These are phyloP conservation scores for Calocybe cyanea DNA, from an alignment of 768 basidiomycete genomes.

Conservation along the genomic window DNA sequence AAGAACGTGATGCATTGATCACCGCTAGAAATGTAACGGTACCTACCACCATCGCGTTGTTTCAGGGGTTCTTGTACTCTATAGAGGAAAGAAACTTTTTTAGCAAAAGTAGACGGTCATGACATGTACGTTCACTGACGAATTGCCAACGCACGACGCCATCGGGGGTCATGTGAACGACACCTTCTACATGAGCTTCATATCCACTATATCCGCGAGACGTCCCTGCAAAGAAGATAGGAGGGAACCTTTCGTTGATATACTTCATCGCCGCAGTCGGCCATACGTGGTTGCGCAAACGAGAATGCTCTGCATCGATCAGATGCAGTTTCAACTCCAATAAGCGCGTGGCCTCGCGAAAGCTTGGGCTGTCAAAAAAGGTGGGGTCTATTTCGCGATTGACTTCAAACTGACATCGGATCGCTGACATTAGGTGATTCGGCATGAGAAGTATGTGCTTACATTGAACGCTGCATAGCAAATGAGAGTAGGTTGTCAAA, in stretches of 20 bases:
- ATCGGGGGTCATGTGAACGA: slow-evolving; percentile 44
- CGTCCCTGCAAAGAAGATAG: slow-evolving; percentile 43
- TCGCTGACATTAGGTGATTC: slow-evolving; percentile 18
- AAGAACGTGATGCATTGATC: not conserved
- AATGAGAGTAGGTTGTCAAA: not conserved
- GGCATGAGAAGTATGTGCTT: slow-evolving; percentile 11
- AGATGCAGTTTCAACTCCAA: slow-evolving; percentile 54
- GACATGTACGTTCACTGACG: slow-evolving; percentile 34
- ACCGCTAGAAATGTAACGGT: not conserved
- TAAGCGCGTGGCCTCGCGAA: slow-evolving; percentile 63
- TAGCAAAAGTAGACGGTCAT: no score
- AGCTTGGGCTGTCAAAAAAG: slow-evolving; percentile 52
- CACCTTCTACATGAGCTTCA: slow-evolving; percentile 45
- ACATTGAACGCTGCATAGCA: slow-evolving; percentile 45
- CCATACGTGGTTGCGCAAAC: slow-evolving; percentile 17
- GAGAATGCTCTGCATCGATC: slow-evolving; percentile 29
- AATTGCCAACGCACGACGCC: slow-evolving; percentile 53
- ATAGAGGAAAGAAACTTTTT: slow-evolving; percentile 6
- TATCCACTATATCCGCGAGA: slow-evolving; percentile 40
- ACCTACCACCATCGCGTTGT: slow-evolving; percentile 33
- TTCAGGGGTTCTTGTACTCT: slow-evolving; percentile 54
- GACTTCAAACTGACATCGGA: slow-evolving; percentile 24
- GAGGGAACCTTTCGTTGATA: slow-evolving; percentile 31
- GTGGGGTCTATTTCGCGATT: slow-evolving; percentile 35
- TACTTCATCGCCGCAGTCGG: not conserved